phyloP scores from a whole-genome alignment of 352 stramenopile genomes.

The Phytophthora meadii region DNA sequence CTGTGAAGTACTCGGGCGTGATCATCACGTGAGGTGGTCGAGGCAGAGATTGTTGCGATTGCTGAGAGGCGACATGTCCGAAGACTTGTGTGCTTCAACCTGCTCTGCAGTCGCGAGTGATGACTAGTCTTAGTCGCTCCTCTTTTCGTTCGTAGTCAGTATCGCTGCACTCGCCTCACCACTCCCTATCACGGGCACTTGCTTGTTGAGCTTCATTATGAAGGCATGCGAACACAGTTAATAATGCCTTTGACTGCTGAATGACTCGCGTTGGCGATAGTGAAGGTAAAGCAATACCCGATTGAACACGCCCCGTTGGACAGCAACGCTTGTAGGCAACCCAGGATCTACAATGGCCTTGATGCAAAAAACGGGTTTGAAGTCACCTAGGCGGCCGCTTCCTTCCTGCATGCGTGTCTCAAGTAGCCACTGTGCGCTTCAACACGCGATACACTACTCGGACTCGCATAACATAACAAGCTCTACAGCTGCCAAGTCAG shows the following conservation, averaged over 20 bases:
- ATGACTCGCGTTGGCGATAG: not conserved
- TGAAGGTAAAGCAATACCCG: not conserved
- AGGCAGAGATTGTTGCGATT: slow-evolving; percentile 12
- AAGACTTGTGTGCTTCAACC: slow-evolving; percentile 2
- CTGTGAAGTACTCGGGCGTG: not conserved
- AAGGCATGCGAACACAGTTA: too few species aligned
- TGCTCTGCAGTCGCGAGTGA: not conserved
- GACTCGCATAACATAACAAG: slow-evolving; percentile 19
- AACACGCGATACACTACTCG: slow-evolving; percentile 9
- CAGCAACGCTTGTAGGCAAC: too few species aligned
- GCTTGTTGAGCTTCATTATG: not conserved
- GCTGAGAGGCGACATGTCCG: slow-evolving; percentile 3
- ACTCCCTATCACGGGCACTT: not conserved
- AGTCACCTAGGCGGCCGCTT: too few species aligned
- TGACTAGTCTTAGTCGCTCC: not conserved
- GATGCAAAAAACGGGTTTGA: too few species aligned
- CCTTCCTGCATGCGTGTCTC: not conserved
- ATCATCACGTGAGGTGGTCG: too few species aligned
- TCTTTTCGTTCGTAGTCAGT: not conserved
- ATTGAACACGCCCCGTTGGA: not conserved
- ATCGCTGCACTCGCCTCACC: not conserved
- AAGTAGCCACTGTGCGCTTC: not conserved
- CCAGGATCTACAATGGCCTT: too few species aligned
- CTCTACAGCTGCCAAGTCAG: not conserved
- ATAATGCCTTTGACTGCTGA: too few species aligned